phyloP scores from a whole-genome alignment of 1,139 yeast genomes.

The Geotrichum fermentans region DNA sequence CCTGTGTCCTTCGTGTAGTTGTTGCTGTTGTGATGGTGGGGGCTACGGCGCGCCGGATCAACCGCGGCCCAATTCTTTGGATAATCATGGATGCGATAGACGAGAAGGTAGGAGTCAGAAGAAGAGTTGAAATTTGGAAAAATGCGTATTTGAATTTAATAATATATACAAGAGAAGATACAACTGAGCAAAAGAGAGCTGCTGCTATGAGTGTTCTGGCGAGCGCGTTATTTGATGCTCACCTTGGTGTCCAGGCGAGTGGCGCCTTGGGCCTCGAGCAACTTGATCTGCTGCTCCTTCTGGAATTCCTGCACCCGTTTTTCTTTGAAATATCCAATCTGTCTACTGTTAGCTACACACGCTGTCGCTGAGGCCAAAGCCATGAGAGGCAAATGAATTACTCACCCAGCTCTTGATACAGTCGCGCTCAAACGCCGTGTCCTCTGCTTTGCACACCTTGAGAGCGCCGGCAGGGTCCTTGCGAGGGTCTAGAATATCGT shows the following conservation, averaged over 20 bases:
- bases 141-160: background rate
- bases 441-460: conserved; percentile 44
- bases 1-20: background rate
- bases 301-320: conserved; percentile 56
- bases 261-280: conserved; percentile 52
- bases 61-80: background rate
- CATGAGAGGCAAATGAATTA: background rate
- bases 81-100: background rate
- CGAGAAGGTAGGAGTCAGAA: background rate
- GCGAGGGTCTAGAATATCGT: conserved; percentile 45
- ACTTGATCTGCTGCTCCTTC: conserved; percentile 48
- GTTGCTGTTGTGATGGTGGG: background rate
- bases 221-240: conserved; percentile 22
- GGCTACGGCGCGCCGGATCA: background rate
- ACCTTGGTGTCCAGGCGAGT: conserved; percentile 22
- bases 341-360: conserved; percentile 8
- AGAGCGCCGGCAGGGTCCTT: conserved; percentile 26
- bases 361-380: too few species aligned
- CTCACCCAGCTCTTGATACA: conserved; percentile 64
- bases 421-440: conserved; percentile 46
- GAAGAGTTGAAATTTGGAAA: background rate
- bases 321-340: conserved; percentile 56
- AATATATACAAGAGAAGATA: background rate
- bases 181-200: background rate
- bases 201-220: too few species aligned